phyloP scores from a whole-genome alignment of 768 basidiomycete genomes.

The Infundibulicybe gibba region DNA sequence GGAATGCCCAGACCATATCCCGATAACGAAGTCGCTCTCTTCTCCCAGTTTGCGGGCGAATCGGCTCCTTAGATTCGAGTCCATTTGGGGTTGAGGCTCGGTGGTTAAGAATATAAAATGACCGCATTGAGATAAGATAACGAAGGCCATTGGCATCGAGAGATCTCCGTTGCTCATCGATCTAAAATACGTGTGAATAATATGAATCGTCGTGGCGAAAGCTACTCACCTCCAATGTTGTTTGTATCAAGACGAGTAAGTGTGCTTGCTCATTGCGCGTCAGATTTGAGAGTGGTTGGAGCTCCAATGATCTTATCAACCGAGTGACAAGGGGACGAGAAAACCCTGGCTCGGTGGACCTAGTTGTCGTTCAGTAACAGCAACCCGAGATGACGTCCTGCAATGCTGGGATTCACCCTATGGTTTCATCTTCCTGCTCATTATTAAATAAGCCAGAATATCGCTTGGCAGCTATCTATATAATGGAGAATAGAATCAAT shows the following conservation, averaged over 20 bases:
- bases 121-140: constrained; percentile 90
- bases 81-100: constrained; percentile 50
- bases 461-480: too few relatives aligned
- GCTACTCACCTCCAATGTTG: constrained; percentile 75
- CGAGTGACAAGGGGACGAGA: constrained; percentile 55
- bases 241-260: constrained; percentile 80
- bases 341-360: constrained; percentile 54
- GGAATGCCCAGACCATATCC: constrained; percentile 96
- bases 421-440: too few relatives aligned
- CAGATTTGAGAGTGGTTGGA: constrained; percentile 62
- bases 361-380: constrained; percentile 14
- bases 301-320: constrained; percentile 64
- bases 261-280: constrained; percentile 81
- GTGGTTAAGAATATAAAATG: constrained; percentile 82
- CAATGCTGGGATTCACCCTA: too few relatives aligned
- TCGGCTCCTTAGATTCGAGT: constrained; percentile 36
- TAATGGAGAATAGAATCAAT: neutral
- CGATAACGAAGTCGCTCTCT: constrained; percentile 84
- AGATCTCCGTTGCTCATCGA: constrained; percentile 87
- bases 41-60: constrained; percentile 47
- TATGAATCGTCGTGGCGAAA: neutral
- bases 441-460: too few relatives aligned
- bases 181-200: constrained; percentile 37
- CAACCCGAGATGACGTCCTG: too few relatives aligned
- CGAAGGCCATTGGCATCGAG: constrained; percentile 90